These are phyloP conservation scores for Taxawa tesnikishii DNA, from an alignment of 2,329 filamentous ascomycete species.

Conservation along the genomic window DNA sequence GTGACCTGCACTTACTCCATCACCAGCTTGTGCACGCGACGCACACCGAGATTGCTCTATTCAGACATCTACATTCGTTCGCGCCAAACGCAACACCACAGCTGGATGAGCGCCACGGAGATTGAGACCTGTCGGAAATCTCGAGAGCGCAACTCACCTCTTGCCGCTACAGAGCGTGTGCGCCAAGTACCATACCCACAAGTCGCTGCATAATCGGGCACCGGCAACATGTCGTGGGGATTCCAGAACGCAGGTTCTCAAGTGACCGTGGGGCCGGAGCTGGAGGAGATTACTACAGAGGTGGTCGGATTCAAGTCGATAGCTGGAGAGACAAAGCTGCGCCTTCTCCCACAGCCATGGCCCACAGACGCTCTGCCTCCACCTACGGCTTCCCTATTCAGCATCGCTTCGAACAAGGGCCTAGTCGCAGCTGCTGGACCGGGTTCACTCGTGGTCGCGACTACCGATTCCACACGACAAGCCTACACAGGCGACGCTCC, in stretches of 20 bases:
- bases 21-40: too few species aligned
- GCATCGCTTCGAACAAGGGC: conserved; percentile 66
- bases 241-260: conserved; percentile 38
- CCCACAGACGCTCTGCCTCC: conserved; percentile 55
- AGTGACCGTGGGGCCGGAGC: conserved; percentile 48
- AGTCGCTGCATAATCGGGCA: too few species aligned
- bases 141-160: too few species aligned
- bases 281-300: conserved; percentile 73
- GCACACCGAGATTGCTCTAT: too few species aligned
- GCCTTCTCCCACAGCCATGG: conserved; percentile 68
- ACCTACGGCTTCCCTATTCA: conserved; percentile 69
- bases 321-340: conserved; percentile 70
- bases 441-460: conserved; percentile 62
- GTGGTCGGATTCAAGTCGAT: conserved; percentile 71
- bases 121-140: too few species aligned
- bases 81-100: too few species aligned
- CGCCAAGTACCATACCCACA: background rate
- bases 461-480: conserved; percentile 65
- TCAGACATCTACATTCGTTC: too few species aligned
- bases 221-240: conserved; percentile 53
- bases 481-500: conserved; percentile 42
- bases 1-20: too few species aligned
- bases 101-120: too few species aligned
- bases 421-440: conserved; percentile 81
- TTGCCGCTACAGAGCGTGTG: too few species aligned